Percentiles rank a stretch among this genome's conserved stretches.
phyloP scores from a whole-genome alignment of 805 yeast species.

The Yamadazyma phyllophila region DNA sequence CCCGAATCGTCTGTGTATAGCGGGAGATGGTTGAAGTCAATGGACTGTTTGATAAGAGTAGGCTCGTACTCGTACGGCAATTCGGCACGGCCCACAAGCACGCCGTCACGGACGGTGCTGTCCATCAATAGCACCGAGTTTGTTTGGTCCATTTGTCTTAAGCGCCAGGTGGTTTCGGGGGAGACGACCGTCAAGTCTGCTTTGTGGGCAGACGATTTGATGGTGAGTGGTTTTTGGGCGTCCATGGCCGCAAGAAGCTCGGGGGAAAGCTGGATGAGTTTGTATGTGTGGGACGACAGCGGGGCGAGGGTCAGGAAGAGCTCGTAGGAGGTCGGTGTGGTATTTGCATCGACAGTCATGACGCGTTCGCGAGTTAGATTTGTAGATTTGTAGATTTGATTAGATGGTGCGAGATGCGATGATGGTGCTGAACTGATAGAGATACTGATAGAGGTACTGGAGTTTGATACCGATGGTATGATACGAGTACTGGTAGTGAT shows the following conservation, averaged over 20 bases:
- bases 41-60: background rate
- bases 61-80: constrained; percentile 37
- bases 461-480: too few relatives aligned
- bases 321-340: background rate
- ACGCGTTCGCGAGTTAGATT: background rate
- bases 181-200: constrained; percentile 60
- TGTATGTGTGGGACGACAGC: constrained; percentile 25
- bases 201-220: constrained; percentile 32
- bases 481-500: too few relatives aligned
- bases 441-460: too few relatives aligned
- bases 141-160: constrained; percentile 83
- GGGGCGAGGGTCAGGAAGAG: background rate
- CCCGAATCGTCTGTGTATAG: background rate
- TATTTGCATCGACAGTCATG: background rate
- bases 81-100: constrained; percentile 26
- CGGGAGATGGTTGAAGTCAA: constrained; percentile 3
- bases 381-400: too few relatives aligned
- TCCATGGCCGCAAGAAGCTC: constrained; percentile 43
- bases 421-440: too few relatives aligned
- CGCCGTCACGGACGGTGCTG: constrained; percentile 3
- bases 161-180: constrained; percentile 51
- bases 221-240: constrained; percentile 24
- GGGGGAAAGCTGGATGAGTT: constrained; percentile 52
- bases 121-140: constrained; percentile 63
- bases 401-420: too few relatives aligned